Evolutionary conservation across 2,329 filamentous ascomycete genomes (phyloP).

Genomic region (Xylaria sp.): DNA sequence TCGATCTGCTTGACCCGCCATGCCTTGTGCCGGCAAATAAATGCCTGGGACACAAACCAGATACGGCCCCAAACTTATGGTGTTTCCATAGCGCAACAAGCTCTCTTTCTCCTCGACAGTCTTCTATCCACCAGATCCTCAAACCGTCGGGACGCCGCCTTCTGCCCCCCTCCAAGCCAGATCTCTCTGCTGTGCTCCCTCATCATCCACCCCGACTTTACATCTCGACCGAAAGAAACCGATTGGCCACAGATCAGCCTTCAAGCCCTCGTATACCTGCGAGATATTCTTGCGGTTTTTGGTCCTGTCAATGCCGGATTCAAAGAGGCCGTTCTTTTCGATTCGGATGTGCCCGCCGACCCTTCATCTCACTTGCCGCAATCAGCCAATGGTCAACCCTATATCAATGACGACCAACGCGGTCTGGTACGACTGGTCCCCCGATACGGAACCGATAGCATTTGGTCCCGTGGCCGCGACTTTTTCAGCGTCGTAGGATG

Average conservation of each 20-base stretch:
- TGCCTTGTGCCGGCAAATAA: constrained; percentile 2
- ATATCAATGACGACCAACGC: constrained; percentile 44
- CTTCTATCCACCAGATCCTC: constrained; percentile 50
- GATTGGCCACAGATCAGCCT: constrained; percentile 60
- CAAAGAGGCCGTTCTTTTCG: constrained; percentile 66
- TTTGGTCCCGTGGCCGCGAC: constrained; percentile 74
- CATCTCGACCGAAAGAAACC: constrained; percentile 60
- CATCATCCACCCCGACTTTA: constrained; percentile 74
- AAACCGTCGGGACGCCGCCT: constrained; percentile 38
- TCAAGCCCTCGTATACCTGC: constrained; percentile 64
- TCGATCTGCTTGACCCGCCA: background rate
- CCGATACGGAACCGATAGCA: constrained; percentile 57
- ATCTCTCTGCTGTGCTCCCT: constrained; percentile 75
- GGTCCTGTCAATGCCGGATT: constrained; percentile 68
- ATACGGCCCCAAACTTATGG: background rate
- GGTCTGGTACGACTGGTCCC: constrained; percentile 52
- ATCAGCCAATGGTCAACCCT: constrained; percentile 41
- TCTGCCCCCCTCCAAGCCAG: constrained; percentile 65
- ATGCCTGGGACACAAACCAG: background rate
- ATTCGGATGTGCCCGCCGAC: constrained; percentile 32
- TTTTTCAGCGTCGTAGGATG: constrained; percentile 89
- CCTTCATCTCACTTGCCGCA: constrained; percentile 41
- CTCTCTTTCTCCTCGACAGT: constrained; percentile 59
- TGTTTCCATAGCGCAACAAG: constrained; percentile 41
- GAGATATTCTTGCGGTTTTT: constrained; percentile 57